phyloP scores from a whole-genome alignment of 768 basidiomycete genomes.

The Lactarius pseudohatsudake region DNA sequence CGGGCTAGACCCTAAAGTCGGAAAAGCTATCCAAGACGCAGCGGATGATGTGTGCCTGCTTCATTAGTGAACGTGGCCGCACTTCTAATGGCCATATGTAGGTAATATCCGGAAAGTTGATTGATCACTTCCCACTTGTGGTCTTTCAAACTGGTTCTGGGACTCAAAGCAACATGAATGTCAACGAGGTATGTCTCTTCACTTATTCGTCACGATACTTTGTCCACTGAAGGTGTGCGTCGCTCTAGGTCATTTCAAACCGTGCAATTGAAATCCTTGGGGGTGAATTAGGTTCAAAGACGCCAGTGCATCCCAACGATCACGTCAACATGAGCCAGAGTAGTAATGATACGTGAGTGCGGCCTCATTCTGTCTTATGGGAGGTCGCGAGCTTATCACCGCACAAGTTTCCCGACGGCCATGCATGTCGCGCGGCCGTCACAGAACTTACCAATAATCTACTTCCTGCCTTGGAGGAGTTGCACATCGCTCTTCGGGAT shows the following conservation, averaged over 20 bases:
- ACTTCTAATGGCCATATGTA: constrained; percentile 35
- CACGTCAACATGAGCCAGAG: constrained; percentile 99
- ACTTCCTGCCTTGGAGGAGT: constrained; percentile 80
- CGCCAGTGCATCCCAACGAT: constrained; percentile 97
- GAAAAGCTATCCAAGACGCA: constrained; percentile 85
- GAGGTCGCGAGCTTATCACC: background rate
- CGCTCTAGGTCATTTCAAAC: constrained; percentile 86
- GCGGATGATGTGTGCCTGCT: constrained; percentile 77
- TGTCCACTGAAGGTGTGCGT: background rate
- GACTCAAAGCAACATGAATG: constrained; percentile 99
- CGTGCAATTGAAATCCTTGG: constrained; percentile 96
- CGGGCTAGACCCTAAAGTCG: constrained; percentile 87
- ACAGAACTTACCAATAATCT: constrained; percentile 78
- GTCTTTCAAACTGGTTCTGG: constrained; percentile 99
- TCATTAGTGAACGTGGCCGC: background rate
- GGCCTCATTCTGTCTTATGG: background rate
- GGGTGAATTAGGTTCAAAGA: constrained; percentile 93
- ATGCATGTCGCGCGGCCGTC: constrained; percentile 98
- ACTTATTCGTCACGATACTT: background rate
- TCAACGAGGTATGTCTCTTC: constrained; percentile 73
- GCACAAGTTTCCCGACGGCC: constrained; percentile 90
- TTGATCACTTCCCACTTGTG: constrained; percentile 95
- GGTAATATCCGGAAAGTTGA: constrained; percentile 95
- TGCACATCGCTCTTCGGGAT: constrained; percentile 78
- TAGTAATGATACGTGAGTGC: constrained; percentile 91